A percentile compares a stretch with the other conserved stretches of the same genome.
Evolutionary conservation across 495 filamentous ascomycete genomes (phyloP).

Genomic region (Penicillium fimorum): DNA sequence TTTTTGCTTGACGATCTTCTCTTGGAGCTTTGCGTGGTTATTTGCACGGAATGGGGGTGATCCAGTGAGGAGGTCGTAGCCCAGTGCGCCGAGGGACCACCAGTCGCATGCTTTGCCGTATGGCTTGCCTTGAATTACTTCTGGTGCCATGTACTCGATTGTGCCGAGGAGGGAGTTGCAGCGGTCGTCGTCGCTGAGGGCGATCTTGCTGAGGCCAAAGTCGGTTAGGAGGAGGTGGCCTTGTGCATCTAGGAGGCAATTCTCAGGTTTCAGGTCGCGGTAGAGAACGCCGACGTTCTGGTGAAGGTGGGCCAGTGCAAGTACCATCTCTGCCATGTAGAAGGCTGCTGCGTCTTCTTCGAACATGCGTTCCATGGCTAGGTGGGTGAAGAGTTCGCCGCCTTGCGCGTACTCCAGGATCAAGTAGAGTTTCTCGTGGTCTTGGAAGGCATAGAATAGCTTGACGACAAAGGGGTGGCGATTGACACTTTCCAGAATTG

Average conservation of each 20-base stretch:
- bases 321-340: slow-evolving; percentile 97
- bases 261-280: slow-evolving; percentile 95
- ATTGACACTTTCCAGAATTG: slow-evolving; percentile 91
- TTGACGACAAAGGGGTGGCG: slow-evolving; percentile 97
- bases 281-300: slow-evolving; percentile 90
- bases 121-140: slow-evolving; percentile 74
- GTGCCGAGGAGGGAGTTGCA: slow-evolving; percentile 87
- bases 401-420: slow-evolving; percentile 99
- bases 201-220: slow-evolving; percentile 94
- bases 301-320: slow-evolving; percentile 91
- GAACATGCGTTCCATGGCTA: slow-evolving; percentile 90
- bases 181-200: slow-evolving; percentile 71
- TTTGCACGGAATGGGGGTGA: slow-evolving; percentile 83
- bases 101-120: slow-evolving; percentile 96
- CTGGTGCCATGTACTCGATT: slow-evolving; percentile 97
- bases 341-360: slow-evolving; percentile 83
- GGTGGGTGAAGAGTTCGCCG: slow-evolving; percentile 88
- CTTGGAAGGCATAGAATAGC: slow-evolving; percentile 96
- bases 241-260: slow-evolving; percentile 87
- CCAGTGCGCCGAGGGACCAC: slow-evolving; percentile 95
- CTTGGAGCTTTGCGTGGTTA: slow-evolving; percentile 88
- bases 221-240: slow-evolving; percentile 94
- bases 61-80: slow-evolving; percentile 88
- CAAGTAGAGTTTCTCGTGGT: slow-evolving; percentile 94
- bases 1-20: slow-evolving; percentile 91